A percentile compares a stretch with the other conserved stretches of the same genome.
Conservation (phyloP, 2,329 filamentous ascomycete species). For the Aspergillus sp. region DNA sequence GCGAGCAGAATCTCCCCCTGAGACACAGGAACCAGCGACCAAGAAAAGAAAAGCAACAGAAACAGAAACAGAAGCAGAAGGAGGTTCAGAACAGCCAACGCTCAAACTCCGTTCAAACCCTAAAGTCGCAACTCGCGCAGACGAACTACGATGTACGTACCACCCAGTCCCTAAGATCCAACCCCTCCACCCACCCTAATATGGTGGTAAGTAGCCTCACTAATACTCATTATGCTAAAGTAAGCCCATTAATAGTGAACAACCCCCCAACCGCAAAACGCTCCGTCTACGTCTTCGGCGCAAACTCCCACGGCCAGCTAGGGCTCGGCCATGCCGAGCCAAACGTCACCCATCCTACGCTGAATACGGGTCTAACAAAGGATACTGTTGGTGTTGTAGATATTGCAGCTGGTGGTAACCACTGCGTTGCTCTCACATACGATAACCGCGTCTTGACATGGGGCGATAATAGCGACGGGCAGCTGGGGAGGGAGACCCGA, state of each 20-base stretch:
- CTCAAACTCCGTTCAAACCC: background rate
- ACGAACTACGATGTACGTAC: background rate
- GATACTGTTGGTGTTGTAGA: constrained; percentile 52
- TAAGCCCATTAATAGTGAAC: constrained; percentile 6
- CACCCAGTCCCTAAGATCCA: background rate
- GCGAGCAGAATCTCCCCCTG: background rate
- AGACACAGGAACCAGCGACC: background rate
- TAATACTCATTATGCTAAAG: background rate
- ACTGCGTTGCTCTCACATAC: constrained; percentile 70
- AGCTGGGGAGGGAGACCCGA: constrained; percentile 69
- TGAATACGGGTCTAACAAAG: constrained; percentile 61
- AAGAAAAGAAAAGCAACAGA: background rate
- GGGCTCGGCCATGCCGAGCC: constrained; percentile 64
- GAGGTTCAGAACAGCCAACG: background rate
- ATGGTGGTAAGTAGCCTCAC: background rate
- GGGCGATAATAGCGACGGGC: constrained; percentile 82
- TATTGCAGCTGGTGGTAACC: constrained; percentile 70
- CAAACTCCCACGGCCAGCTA: constrained; percentile 73
- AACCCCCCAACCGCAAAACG: constrained; percentile 61
- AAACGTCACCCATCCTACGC: constrained; percentile 67
- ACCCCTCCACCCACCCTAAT: background rate
- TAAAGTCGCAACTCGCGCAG: background rate
- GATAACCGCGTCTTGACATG: constrained; percentile 82
- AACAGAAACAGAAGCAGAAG: background rate
- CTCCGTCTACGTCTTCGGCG: constrained; percentile 76